These are phyloP conservation scores for Aspergillus sclerotialis DNA, from an alignment of 2,329 filamentous ascomycete species.

Conservation along the genomic window DNA sequence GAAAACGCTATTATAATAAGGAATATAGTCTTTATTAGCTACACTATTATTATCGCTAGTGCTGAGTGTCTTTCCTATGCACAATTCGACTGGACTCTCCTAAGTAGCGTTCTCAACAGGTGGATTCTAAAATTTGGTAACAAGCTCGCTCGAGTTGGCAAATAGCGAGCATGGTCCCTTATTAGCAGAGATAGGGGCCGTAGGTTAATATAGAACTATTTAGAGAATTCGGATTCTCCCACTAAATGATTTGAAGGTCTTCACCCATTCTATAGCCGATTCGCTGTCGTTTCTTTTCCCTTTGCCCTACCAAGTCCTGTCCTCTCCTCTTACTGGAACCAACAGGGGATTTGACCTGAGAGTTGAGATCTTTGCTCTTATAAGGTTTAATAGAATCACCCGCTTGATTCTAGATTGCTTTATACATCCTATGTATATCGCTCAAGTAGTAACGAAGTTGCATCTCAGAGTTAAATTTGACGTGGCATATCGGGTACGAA, in stretches of 20 bases:
- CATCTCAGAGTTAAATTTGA: slow-evolving; percentile 3
- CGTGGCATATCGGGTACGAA: slow-evolving; percentile 4
- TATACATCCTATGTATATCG: slow-evolving; percentile 4
- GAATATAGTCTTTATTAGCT: background rate
- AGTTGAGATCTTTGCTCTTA: background rate
- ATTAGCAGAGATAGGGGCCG: background rate
- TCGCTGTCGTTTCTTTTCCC: background rate
- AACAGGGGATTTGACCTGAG: background rate
- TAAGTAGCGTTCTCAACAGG: background rate
- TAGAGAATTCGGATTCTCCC: slow-evolving; percentile 2
- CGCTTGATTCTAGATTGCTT: slow-evolving; percentile 3
- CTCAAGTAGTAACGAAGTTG: slow-evolving; percentile 4
- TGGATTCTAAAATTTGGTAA: background rate
- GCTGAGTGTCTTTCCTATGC: background rate
- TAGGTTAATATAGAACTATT: background rate
- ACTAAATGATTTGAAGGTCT: slow-evolving; percentile 2
- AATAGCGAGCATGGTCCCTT: background rate
- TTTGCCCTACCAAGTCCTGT: background rate
- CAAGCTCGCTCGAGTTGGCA: background rate
- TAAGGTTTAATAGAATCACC: background rate
- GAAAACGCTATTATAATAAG: background rate
- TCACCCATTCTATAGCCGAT: background rate
- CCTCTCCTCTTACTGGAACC: background rate
- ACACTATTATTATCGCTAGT: background rate
- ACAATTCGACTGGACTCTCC: background rate